Conservation (phyloP, 139 green algal species). For the Prasinococcaceae sp. region DNA sequence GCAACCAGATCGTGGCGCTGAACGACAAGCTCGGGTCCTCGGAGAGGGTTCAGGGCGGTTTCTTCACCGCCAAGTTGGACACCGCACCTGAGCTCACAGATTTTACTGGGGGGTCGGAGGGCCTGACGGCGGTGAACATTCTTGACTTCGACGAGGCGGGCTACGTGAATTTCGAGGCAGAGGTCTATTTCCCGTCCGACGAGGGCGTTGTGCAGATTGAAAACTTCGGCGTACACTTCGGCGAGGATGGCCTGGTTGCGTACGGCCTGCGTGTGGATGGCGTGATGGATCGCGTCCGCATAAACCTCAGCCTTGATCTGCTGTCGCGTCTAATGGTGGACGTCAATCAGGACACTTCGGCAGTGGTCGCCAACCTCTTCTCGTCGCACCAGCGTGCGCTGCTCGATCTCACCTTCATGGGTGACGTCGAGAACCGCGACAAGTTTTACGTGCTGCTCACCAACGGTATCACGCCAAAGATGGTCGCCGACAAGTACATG, state of each 20-base stretch:
- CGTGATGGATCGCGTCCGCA: constrained; percentile 1
- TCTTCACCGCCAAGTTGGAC: constrained; percentile 7
- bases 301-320: not conserved
- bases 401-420: constrained; percentile 11
- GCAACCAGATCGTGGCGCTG: constrained; percentile 20
- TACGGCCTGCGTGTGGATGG: constrained; percentile 8
- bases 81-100: not conserved
- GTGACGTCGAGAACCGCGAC: not conserved
- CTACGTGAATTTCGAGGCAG: constrained; percentile 22
- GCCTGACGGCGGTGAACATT: constrained; percentile 2
- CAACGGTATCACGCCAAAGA: not conserved
- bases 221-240: constrained; percentile 17
- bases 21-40: constrained; percentile 9
- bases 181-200: constrained; percentile 3
- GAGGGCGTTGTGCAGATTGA: constrained; percentile 10
- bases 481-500: not conserved
- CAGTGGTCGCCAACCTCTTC: not conserved
- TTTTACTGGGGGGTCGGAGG: not conserved
- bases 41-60: constrained; percentile 14
- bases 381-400: not conserved
- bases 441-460: constrained; percentile 10
- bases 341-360: not conserved
- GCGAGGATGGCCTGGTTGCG: constrained; percentile 3
- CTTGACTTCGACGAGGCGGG: constrained; percentile 12
- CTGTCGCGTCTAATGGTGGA: constrained; percentile 7